These are phyloP conservation scores for Nemania sp. DNA, from an alignment of 2,329 filamentous ascomycete genomes.

Conservation along the genomic window DNA sequence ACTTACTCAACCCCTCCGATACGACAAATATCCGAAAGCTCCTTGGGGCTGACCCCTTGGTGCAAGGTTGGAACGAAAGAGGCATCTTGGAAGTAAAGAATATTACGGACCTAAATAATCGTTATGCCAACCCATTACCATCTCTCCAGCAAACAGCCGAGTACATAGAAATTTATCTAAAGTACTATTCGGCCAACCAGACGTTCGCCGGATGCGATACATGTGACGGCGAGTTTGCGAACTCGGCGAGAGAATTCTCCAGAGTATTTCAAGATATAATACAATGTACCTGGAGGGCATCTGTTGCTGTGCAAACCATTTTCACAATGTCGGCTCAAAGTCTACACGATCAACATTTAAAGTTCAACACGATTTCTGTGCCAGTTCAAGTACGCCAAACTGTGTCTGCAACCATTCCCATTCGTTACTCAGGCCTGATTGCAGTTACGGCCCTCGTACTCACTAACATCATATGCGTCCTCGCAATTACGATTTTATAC, in stretches of 20 bases:
- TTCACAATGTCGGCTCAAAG: not conserved
- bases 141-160: not conserved
- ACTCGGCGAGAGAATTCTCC: not conserved
- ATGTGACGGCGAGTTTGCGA: not conserved
- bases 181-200: not conserved
- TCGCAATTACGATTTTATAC: conserved; percentile 14
- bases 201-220: not conserved
- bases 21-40: not conserved
- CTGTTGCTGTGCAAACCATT: conserved; percentile 5
- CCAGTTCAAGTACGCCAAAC: not conserved
- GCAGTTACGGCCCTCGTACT: not conserved
- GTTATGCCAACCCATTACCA: no score
- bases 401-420: not conserved
- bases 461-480: not conserved
- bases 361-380: not conserved
- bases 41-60: not conserved
- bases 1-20: not conserved
- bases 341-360: not conserved
- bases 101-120: not conserved
- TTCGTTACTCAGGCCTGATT: not conserved
- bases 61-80: conserved; percentile 4
- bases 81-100: not conserved
- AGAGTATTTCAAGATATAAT: conserved; percentile 10
- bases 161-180: not conserved
- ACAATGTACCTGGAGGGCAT: not conserved